Evolutionary conservation across 1,284 basidiomycete genomes (phyloP).

Genomic region (Somion occarium): DNA sequence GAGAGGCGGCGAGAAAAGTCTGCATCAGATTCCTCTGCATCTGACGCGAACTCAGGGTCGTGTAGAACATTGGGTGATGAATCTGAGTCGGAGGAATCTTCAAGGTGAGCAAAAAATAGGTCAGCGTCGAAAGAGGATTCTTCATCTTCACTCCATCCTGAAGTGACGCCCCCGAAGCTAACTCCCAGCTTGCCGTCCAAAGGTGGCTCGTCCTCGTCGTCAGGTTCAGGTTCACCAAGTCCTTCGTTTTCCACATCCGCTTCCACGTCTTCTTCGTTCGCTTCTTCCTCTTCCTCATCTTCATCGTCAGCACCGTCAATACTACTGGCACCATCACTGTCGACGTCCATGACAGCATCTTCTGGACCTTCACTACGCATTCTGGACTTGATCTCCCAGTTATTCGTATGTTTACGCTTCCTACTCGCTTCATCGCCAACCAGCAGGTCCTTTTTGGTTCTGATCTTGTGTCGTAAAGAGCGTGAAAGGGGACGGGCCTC

Average conservation of each 20-base stretch:
- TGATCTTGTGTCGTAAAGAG: not conserved
- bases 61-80: slow-evolving; percentile 26
- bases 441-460: not conserved
- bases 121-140: slow-evolving; percentile 76
- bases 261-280: slow-evolving; percentile 36
- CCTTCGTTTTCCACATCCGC: slow-evolving; percentile 41
- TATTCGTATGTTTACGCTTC: slow-evolving; percentile 30
- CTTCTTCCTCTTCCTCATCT: slow-evolving; percentile 49
- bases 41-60: slow-evolving; percentile 30
- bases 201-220: slow-evolving; percentile 16
- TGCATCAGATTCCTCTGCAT: slow-evolving; percentile 20
- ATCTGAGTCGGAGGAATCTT: slow-evolving; percentile 42
- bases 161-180: slow-evolving; percentile 54
- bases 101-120: slow-evolving; percentile 69
- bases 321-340: slow-evolving; percentile 30
- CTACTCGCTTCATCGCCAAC: not conserved
- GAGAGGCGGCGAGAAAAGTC: slow-evolving; percentile 21
- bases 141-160: slow-evolving; percentile 64
- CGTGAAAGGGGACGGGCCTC: slow-evolving; percentile 37
- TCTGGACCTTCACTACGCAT: slow-evolving; percentile 61
- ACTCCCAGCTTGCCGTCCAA: slow-evolving; percentile 32
- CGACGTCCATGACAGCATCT: slow-evolving; percentile 32
- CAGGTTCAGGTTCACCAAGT: slow-evolving; percentile 27
- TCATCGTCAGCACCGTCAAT: slow-evolving; percentile 32
- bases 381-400: slow-evolving; percentile 65